phyloP scores from a whole-genome alignment of 805 yeast species.

The Naumovozyma castellii region DNA sequence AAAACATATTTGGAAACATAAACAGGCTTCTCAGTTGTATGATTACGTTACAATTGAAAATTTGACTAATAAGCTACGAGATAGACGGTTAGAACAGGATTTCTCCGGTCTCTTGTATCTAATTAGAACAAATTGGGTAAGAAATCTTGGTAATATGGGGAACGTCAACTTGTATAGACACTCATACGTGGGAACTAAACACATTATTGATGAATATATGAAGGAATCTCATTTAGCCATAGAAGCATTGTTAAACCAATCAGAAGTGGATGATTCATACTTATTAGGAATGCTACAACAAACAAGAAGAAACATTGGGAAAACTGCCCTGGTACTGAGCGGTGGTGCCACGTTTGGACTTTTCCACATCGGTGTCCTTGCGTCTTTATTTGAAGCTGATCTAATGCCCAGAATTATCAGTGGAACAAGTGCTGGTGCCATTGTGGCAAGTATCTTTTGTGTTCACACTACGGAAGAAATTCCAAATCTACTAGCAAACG shows the following conservation, averaged over 20 bases:
- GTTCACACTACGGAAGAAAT: slow-evolving; percentile 70
- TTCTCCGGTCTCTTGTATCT: slow-evolving; percentile 55
- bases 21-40: slow-evolving; percentile 53
- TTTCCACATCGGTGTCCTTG: slow-evolving; percentile 84
- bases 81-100: slow-evolving; percentile 51
- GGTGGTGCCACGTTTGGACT: slow-evolving; percentile 96
- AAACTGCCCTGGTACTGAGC: slow-evolving; percentile 87
- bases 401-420: slow-evolving; percentile 79
- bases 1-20: slow-evolving; percentile 63
- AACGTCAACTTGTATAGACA: slow-evolving; percentile 68
- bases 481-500: slow-evolving; percentile 39
- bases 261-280: slow-evolving; percentile 53
- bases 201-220: slow-evolving; percentile 72
- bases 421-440: slow-evolving; percentile 95
- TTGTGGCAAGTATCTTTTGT: slow-evolving; percentile 82
- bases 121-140: slow-evolving; percentile 73
- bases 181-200: slow-evolving; percentile 78
- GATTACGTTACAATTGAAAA: slow-evolving; percentile 55
- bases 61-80: slow-evolving; percentile 45
- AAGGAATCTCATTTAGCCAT: slow-evolving; percentile 57
- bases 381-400: slow-evolving; percentile 64
- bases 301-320: slow-evolving; percentile 83
- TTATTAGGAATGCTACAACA: slow-evolving; percentile 72
- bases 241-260: slow-evolving; percentile 15
- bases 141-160: slow-evolving; percentile 84